Conservation (phyloP, 1,284 basidiomycete genomes). For the Thecaphora thlaspeos region DNA sequence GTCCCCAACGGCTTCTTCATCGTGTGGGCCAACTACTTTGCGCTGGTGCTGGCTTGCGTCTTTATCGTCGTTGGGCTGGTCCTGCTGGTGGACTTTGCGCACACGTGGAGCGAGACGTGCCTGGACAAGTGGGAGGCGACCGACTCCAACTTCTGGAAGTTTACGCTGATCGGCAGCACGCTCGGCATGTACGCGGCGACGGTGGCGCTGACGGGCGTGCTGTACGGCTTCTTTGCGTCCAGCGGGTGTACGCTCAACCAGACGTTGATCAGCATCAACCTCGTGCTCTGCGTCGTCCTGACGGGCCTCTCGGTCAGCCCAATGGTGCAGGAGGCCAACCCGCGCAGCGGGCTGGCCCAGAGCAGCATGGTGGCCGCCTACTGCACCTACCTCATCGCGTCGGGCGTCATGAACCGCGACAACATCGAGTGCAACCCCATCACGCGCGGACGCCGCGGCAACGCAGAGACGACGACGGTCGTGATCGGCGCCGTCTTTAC, state of each 20-base stretch:
- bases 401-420: slow-evolving; percentile 88
- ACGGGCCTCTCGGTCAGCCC: slow-evolving; percentile 83
- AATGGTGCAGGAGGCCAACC: slow-evolving; percentile 85
- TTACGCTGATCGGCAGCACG: slow-evolving; percentile 91
- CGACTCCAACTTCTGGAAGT: slow-evolving; percentile 87
- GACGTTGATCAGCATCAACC: slow-evolving; percentile 94
- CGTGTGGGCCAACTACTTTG: slow-evolving; percentile 89
- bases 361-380: slow-evolving; percentile 95
- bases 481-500: slow-evolving; percentile 92
- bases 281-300: slow-evolving; percentile 75
- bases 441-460: slow-evolving; percentile 64
- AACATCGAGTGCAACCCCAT: slow-evolving; percentile 86
- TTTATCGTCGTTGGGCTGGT: slow-evolving; percentile 96
- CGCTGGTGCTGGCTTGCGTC: slow-evolving; percentile 83
- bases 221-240: slow-evolving; percentile 88
- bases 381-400: slow-evolving; percentile 92
- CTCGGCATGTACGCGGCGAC: slow-evolving; percentile 80
- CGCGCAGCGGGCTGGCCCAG: slow-evolving; percentile 90
- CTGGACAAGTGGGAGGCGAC: slow-evolving; percentile 91
- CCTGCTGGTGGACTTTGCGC: slow-evolving; percentile 96
- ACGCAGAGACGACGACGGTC: slow-evolving; percentile 80
- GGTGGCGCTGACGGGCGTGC: slow-evolving; percentile 78
- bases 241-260: slow-evolving; percentile 84
- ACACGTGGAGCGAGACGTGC: slow-evolving; percentile 96
- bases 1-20: slow-evolving; percentile 93